Conservation (phyloP, 441 rosid species). For the Daphne laureola region DNA sequence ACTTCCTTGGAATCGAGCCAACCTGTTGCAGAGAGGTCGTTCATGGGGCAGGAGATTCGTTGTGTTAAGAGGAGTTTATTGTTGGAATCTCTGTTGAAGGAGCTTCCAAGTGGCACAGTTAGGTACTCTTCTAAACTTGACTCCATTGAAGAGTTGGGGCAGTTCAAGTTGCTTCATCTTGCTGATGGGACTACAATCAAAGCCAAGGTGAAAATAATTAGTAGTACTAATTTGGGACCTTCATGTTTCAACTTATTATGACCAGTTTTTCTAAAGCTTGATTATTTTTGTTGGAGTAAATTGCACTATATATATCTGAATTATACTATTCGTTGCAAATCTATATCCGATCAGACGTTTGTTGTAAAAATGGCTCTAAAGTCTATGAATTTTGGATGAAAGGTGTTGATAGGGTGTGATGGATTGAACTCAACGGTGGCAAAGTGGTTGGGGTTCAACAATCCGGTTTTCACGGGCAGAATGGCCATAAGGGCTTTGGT, state of each 20-base stretch:
- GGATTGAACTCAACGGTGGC: conserved; percentile 67
- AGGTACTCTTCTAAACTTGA: conserved; percentile 62
- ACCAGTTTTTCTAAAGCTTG: neutral
- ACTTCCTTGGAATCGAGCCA: conserved; percentile 20
- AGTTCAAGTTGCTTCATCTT: conserved; percentile 49
- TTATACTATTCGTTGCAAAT: too few species aligned
- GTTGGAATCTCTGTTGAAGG: conserved; percentile 49
- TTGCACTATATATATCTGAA: too few species aligned
- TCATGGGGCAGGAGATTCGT: conserved; percentile 31
- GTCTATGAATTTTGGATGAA: conserved; percentile 7
- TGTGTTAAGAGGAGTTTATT: conserved; percentile 43
- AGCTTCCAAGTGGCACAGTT: conserved; percentile 56
- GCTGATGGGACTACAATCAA: conserved; percentile 52
- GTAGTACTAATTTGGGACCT: neutral
- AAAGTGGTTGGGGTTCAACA: conserved; percentile 59
- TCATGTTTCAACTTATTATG: neutral
- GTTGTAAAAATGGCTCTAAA: too few species aligned
- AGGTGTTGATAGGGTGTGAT: conserved; percentile 71
- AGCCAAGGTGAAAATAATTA: conserved; percentile 40
- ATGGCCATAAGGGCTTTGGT: conserved; percentile 39
- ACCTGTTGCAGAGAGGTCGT: neutral
- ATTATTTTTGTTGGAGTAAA: neutral
- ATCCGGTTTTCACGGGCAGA: conserved; percentile 31
- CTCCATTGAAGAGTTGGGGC: conserved; percentile 45
- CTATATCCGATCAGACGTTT: too few species aligned